Evolutionary conservation across 2,329 filamentous ascomycete species (phyloP).

Genomic region (Plenodomus tracheiphilus): DNA sequence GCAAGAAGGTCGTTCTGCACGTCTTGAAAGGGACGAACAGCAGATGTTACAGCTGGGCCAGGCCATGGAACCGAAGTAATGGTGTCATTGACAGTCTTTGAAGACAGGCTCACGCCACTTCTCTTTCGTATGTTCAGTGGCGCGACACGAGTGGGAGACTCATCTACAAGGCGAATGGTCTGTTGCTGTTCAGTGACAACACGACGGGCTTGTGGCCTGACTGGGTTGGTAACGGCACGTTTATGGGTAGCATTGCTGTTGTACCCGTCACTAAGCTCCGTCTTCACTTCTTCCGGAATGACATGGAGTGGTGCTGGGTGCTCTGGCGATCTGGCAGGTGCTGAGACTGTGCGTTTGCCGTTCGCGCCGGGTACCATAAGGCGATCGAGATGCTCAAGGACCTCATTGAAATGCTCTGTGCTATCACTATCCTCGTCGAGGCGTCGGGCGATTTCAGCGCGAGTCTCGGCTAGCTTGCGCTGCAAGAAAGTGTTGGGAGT

Average conservation of each 20-base stretch:
- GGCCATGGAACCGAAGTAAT: constrained; percentile 17
- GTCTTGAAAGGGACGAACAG: constrained; percentile 23
- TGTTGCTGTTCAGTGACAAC: constrained; percentile 38
- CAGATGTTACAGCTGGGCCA: constrained; percentile 10
- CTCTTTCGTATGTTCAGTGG: constrained; percentile 61
- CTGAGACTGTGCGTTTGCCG: constrained; percentile 52
- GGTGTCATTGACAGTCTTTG: constrained; percentile 18
- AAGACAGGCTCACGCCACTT: constrained; percentile 37
- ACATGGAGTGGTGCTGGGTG: constrained; percentile 48
- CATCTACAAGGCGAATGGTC: constrained; percentile 62
- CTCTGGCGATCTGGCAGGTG: constrained; percentile 42
- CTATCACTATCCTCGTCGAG: constrained; percentile 51
- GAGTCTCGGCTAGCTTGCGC: constrained; percentile 61
- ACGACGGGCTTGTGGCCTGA: constrained; percentile 33
- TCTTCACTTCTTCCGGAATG: constrained; percentile 56
- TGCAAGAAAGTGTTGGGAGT: constrained; percentile 57
- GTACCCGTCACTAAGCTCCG: constrained; percentile 39
- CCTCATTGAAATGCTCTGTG: constrained; percentile 59
- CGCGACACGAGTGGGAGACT: constrained; percentile 55
- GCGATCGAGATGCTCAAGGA: constrained; percentile 63
- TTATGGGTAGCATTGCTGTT: constrained; percentile 30
- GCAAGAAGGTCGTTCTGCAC: constrained; percentile 25
- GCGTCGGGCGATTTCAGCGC: constrained; percentile 59
- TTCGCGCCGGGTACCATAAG: constrained; percentile 53
- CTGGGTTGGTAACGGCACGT: constrained; percentile 51